Evolutionary conservation across 2,329 filamentous ascomycete species (phyloP).

Genomic region (Pseudonectria foliicola): DNA sequence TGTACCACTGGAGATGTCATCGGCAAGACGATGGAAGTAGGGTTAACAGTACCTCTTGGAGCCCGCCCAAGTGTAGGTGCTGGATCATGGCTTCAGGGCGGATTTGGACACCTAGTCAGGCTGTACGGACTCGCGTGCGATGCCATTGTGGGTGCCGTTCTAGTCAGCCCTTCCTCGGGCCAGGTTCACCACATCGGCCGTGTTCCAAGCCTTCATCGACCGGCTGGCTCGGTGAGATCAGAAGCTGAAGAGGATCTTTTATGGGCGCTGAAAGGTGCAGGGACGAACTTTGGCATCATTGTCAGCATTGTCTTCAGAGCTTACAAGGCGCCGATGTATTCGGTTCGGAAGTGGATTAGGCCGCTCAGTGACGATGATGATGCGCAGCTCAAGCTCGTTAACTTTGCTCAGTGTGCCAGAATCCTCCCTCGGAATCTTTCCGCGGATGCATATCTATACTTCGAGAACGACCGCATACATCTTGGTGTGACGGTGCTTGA

Average conservation of each 20-base stretch:
- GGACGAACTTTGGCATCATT: constrained; percentile 53
- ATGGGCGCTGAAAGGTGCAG: constrained; percentile 53
- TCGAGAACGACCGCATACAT: constrained; percentile 34
- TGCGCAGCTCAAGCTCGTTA: constrained; percentile 27
- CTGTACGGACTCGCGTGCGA: constrained; percentile 52
- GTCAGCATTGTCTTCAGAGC: constrained; percentile 45
- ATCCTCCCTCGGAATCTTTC: constrained; percentile 37
- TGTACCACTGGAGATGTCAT: constrained; percentile 51
- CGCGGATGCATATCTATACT: constrained; percentile 50
- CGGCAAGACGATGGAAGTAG: constrained; percentile 34
- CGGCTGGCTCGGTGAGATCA: constrained; percentile 32
- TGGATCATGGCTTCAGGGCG: constrained; percentile 58
- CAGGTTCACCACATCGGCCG: constrained; percentile 42
- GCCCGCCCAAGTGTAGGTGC: constrained; percentile 56
- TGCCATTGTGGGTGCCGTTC: constrained; percentile 50
- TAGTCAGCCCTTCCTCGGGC: constrained; percentile 44
- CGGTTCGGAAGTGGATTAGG: constrained; percentile 33
- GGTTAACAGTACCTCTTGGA: constrained; percentile 51
- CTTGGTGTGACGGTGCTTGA: constrained; percentile 47
- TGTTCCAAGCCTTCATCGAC: constrained; percentile 40
- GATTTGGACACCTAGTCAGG: constrained; percentile 53
- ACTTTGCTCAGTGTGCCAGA: constrained; percentile 33
- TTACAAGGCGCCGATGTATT: constrained; percentile 33
- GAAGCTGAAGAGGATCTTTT: constrained; percentile 45
- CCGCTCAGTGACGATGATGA: constrained; percentile 21